Evolutionary conservation across 2,329 filamentous ascomycete genomes (phyloP).

Genomic region (Fusarium ramigenum): DNA sequence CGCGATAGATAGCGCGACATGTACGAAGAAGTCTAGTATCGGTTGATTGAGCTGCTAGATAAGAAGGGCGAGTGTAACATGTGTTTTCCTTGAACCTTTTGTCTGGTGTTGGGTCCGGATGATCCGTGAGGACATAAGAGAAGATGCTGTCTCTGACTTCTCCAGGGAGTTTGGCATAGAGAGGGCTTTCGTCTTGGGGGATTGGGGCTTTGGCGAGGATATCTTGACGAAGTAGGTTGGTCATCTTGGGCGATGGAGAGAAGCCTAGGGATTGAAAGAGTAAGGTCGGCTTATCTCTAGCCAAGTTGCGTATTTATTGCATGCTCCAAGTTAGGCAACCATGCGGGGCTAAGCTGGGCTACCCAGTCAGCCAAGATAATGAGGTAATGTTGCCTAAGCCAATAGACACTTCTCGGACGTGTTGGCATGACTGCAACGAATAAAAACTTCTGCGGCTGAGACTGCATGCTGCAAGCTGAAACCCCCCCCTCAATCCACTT

Average conservation of each 20-base stretch:
- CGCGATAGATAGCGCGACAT: conserved; percentile 54
- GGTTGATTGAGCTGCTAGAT: conserved; percentile 49
- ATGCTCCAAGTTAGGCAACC: conserved; percentile 6
- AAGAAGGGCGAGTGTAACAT: conserved; percentile 54
- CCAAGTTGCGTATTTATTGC: not conserved
- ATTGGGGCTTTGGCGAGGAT: not conserved
- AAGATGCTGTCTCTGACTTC: conserved; percentile 62
- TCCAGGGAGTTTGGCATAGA: conserved; percentile 54
- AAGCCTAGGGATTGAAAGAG: not conserved
- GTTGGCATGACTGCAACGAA: not conserved
- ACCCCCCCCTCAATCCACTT: not conserved
- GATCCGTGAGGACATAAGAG: conserved; percentile 50
- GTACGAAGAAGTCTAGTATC: conserved; percentile 53
- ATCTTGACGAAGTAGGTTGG: not conserved
- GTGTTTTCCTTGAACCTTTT: conserved; percentile 43
- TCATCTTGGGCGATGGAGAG: not conserved
- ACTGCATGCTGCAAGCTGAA: not conserved
- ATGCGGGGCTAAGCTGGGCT: conserved; percentile 12
- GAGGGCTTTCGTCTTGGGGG: conserved; percentile 32
- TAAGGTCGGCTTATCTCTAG: not conserved
- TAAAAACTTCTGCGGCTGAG: not conserved
- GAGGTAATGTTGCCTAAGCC: not conserved
- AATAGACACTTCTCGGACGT: not conserved
- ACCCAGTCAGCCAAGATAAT: not conserved
- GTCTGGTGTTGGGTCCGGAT: conserved; percentile 45